Evolutionary conservation across 345 rosid genomes (phyloP).

Genomic region (Acer negundo): DNA sequence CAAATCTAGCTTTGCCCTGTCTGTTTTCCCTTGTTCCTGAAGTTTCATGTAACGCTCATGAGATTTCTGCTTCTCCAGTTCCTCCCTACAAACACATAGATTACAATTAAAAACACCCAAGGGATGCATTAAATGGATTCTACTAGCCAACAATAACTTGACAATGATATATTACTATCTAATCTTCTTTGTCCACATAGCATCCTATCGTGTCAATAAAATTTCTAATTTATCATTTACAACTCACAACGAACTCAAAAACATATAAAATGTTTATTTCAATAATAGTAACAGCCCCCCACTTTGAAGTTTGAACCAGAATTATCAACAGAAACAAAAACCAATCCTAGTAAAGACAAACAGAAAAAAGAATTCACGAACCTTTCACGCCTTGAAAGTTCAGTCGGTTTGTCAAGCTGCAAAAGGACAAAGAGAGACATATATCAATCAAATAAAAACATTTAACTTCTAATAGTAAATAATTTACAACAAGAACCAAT

Average conservation of each 20-base stretch:
- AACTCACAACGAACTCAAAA: not conserved
- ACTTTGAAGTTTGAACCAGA: too few relatives aligned
- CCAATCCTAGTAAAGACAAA: too few relatives aligned
- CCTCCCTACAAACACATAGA: slow-evolving; percentile 48
- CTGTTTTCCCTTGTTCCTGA: slow-evolving; percentile 79
- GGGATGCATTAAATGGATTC: not conserved
- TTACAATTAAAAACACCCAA: not conserved
- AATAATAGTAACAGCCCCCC: too few relatives aligned
- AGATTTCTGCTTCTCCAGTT: slow-evolving; percentile 69
- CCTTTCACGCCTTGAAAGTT: slow-evolving; percentile 86
- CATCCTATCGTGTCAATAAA: too few relatives aligned
- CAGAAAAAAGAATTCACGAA: slow-evolving; percentile 18
- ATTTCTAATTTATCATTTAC: not conserved
- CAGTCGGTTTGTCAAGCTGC: slow-evolving; percentile 55
- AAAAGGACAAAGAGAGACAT: not conserved
- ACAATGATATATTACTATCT: not conserved
- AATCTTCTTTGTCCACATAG: not conserved
- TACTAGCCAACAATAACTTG: not conserved
- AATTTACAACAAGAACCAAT: not conserved
- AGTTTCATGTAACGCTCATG: slow-evolving; percentile 77
- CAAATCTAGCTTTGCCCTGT: slow-evolving; percentile 64
- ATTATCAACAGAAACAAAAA: too few relatives aligned
- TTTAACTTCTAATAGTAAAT: not conserved
- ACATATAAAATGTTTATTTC: not conserved
- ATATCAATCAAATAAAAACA: not conserved